phyloP scores from a whole-genome alignment of 179 eudicot species.

The Nepenthes alata region DNA sequence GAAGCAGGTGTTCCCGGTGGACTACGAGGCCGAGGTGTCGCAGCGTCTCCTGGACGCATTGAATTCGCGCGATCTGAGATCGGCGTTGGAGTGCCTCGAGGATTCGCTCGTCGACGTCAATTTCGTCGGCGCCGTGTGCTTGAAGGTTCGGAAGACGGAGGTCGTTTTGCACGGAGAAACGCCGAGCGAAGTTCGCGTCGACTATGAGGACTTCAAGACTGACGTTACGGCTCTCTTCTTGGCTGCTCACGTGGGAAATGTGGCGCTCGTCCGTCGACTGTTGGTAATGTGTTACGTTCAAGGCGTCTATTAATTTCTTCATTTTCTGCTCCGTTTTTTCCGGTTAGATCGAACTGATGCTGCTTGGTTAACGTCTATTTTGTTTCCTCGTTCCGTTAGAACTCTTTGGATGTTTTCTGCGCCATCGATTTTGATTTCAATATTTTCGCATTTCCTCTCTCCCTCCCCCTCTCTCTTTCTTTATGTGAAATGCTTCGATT shows the following conservation, averaged over 20 bases:
- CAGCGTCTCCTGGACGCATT: conserved; percentile 40
- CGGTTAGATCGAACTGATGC: too few relatives aligned
- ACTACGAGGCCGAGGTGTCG: conserved; percentile 45
- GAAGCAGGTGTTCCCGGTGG: conserved; percentile 38
- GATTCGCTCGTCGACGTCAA: conserved; percentile 55
- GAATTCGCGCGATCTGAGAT: conserved; percentile 21
- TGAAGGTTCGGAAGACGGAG: conserved; percentile 48
- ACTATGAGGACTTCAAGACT: conserved; percentile 49
- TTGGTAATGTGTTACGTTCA: conserved; percentile 34
- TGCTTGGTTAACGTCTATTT: too few relatives aligned
- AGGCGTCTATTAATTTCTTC: too few relatives aligned
- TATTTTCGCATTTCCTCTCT: too few relatives aligned
- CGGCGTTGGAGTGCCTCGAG: conserved; percentile 31
- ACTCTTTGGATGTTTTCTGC: too few relatives aligned
- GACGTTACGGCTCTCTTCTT: conserved; percentile 81
- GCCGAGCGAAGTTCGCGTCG: conserved; percentile 36
- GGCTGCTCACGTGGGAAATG: conserved; percentile 51
- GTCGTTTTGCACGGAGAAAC: conserved; percentile 35
- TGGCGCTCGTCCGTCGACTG: conserved; percentile 43
- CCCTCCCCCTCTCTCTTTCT: too few relatives aligned
- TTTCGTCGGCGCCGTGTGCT: conserved; percentile 49
- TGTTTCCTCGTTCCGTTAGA: too few relatives aligned
- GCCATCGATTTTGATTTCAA: too few relatives aligned
- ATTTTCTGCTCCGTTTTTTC: too few relatives aligned
- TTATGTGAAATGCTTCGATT: too few relatives aligned